A percentile compares a stretch with the other conserved stretches of the same genome.
These are phyloP conservation scores for Solanum ahanhuiri DNA, from an alignment of 257 asterid genomes.

Conservation along the genomic window DNA sequence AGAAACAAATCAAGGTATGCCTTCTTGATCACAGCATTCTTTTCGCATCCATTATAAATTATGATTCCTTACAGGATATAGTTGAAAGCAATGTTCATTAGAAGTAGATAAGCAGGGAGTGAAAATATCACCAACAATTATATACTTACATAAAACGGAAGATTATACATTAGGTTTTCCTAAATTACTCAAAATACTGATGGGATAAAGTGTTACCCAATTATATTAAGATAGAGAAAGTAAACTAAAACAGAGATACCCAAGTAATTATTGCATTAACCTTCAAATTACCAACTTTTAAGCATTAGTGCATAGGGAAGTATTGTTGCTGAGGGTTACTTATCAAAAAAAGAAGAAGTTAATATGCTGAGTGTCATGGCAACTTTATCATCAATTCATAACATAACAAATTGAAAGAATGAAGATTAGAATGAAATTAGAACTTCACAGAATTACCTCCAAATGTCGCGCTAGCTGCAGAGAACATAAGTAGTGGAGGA, in stretches of 20 bases:
- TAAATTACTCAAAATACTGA: not conserved
- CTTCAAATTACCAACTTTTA: not conserved
- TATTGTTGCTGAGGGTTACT: not conserved
- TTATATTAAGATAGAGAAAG: not conserved
- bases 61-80: not conserved
- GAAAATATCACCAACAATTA: not conserved
- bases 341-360: not conserved
- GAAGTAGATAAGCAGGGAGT: not conserved
- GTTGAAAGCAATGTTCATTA: not conserved
- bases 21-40: not conserved
- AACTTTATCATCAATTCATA: not conserved
- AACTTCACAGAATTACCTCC: conserved; percentile 49
- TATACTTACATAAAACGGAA: not conserved
- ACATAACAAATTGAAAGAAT: not conserved
- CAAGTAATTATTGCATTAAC: not conserved
- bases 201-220: not conserved
- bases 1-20: not conserved
- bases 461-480: conserved; percentile 86
- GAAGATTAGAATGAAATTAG: not conserved
- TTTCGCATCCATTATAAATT: not conserved
- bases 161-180: not conserved
- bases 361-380: not conserved
- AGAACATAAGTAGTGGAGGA: conserved; percentile 60
- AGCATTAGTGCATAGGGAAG: not conserved
- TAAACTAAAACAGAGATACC: not conserved